A percentile compares a stretch with the other conserved stretches of the same genome.
Evolutionary conservation across 2,329 filamentous ascomycete species (phyloP).

Genomic region (Microascus cirrosus): DNA sequence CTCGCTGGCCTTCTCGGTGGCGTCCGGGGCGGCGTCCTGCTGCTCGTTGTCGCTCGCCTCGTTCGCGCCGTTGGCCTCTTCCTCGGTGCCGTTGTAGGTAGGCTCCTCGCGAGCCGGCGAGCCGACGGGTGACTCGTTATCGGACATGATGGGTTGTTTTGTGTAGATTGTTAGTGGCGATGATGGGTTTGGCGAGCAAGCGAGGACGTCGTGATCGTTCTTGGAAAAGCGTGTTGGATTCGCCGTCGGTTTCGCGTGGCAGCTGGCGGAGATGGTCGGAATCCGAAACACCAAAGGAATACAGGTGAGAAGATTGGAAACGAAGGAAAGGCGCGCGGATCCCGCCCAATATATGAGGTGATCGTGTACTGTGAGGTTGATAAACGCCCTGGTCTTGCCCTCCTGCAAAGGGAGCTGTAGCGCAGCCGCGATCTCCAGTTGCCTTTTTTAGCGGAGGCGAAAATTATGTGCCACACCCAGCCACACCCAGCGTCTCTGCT

Average conservation of each 20-base stretch:
- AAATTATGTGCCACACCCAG: not conserved
- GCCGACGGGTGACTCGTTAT: constrained; percentile 28
- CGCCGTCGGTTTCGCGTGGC: not conserved
- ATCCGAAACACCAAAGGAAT: not conserved
- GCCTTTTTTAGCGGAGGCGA: not conserved
- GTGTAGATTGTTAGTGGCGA: not conserved
- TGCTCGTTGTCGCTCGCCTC: constrained; percentile 17
- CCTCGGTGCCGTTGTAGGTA: not conserved
- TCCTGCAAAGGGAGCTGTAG: not conserved
- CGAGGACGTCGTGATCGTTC: not conserved
- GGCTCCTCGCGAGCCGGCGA: constrained; percentile 16
- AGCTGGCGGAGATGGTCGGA: not conserved
- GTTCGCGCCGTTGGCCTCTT: constrained; percentile 2
- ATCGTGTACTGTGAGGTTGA: not conserved
- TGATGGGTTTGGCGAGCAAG: not conserved
- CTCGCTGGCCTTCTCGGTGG: constrained; percentile 17
- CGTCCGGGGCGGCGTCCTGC: constrained; percentile 26
- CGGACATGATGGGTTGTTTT: constrained; percentile 27
- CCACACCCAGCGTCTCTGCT: not conserved
- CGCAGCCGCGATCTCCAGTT: not conserved
- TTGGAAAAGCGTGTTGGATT: not conserved
- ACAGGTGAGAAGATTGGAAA: not conserved
- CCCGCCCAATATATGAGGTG: not conserved
- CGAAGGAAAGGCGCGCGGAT: not conserved
- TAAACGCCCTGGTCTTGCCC: not conserved